A percentile compares a stretch with the other conserved stretches of the same genome.
Conservation (phyloP, 2,329 filamentous ascomycete species). For the Cadophora malorum region DNA sequence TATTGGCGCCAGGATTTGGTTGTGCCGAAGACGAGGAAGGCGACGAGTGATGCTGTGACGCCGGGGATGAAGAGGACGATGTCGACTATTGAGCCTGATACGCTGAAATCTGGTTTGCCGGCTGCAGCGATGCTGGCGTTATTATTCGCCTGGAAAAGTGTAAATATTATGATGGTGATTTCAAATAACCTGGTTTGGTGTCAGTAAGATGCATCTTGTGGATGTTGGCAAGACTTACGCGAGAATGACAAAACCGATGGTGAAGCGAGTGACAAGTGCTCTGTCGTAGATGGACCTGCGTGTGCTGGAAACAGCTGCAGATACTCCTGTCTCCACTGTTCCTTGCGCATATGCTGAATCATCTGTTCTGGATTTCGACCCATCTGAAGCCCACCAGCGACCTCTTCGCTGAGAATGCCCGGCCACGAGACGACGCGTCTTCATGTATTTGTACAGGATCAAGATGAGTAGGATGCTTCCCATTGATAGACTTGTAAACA, state of each 20-base stretch:
- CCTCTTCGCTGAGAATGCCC: slow-evolving; percentile 39
- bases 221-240: slow-evolving; percentile 34
- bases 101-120: slow-evolving; percentile 46
- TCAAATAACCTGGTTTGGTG: slow-evolving; percentile 46
- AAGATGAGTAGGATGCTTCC: slow-evolving; percentile 48
- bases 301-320: slow-evolving; percentile 21
- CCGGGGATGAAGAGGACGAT: slow-evolving; percentile 49
- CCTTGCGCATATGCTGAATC: slow-evolving; percentile 3
- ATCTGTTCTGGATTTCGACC: slow-evolving; percentile 30
- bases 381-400: slow-evolving; percentile 39
- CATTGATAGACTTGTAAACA: slow-evolving; percentile 48
- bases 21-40: slow-evolving; percentile 52
- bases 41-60: slow-evolving; percentile 47
- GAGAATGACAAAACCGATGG: slow-evolving; percentile 52
- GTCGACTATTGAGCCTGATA: slow-evolving; percentile 42
- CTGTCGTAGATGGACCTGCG: slow-evolving; percentile 51
- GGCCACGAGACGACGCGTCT: slow-evolving; percentile 47
- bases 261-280: slow-evolving; percentile 54
- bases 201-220: slow-evolving; percentile 17
- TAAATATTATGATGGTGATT: slow-evolving; percentile 48
- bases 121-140: slow-evolving; percentile 41
- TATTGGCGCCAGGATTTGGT: slow-evolving; percentile 47
- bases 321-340: slow-evolving; percentile 26
- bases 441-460: slow-evolving; percentile 51
- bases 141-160: slow-evolving; percentile 46